Evolutionary conservation across 768 basidiomycete genomes (phyloP).

Genomic region (Tulasnella sp.): DNA sequence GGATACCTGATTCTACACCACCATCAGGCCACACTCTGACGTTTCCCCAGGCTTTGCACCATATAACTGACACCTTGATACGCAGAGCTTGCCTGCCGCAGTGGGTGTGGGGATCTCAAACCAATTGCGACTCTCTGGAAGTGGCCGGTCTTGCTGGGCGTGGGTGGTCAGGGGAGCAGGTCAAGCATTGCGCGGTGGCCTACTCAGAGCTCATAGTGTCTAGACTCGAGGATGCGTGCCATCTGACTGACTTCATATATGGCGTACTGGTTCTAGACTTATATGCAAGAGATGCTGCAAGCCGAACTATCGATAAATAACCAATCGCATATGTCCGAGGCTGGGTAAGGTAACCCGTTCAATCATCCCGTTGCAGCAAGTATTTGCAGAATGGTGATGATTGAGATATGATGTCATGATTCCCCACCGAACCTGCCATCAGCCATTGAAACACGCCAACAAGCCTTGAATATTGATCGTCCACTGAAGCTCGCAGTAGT

Average conservation of each 20-base stretch:
- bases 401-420: too few relatives aligned
- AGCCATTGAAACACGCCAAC: too few relatives aligned
- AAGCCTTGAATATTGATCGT: too few relatives aligned
- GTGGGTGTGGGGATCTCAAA: background rate
- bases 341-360: background rate
- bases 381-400: too few relatives aligned
- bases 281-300: slow-evolving; percentile 9
- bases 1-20: background rate
- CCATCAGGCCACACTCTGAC: slow-evolving; percentile 7
- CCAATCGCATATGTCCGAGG: background rate
- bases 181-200: background rate
- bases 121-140: background rate
- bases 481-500: too few relatives aligned
- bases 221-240: background rate
- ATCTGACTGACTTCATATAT: background rate
- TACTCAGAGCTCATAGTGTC: slow-evolving; percentile 2
- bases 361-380: background rate
- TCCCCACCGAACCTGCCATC: too few relatives aligned
- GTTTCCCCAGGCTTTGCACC: background rate
- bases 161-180: background rate
- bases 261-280: background rate
- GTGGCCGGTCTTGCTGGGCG: background rate
- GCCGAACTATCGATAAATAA: background rate
- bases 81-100: background rate
- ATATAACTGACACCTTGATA: background rate